Conservation (phyloP, 2,329 filamentous ascomycete species). For the Claviceps sp. region DNA sequence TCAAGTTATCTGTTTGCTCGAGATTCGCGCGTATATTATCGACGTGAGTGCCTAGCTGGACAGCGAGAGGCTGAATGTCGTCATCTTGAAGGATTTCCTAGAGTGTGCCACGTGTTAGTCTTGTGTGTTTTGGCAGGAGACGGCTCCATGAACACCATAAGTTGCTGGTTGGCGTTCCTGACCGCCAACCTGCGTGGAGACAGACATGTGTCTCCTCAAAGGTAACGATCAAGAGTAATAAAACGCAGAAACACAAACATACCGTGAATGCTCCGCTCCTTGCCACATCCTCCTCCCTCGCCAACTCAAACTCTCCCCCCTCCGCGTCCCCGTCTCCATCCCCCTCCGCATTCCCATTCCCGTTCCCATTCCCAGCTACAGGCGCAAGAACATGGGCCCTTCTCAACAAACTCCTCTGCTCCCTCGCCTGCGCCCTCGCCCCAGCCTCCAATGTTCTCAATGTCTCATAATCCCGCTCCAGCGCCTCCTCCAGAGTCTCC, state of each 20-base stretch:
- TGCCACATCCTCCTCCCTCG: neutral
- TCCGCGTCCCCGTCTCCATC: constrained; percentile 1
- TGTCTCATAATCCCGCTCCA: constrained; percentile 41
- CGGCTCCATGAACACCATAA: no score
- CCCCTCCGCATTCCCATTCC: constrained; percentile 3
- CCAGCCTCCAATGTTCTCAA: constrained; percentile 41
- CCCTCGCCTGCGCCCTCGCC: constrained; percentile 38
- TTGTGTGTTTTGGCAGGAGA: no score
- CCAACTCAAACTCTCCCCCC: neutral
- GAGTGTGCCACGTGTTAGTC: no score
- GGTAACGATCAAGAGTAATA: no score
- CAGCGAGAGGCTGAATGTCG: constrained; percentile 30
- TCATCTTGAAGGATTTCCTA: constrained; percentile 16
- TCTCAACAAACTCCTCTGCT: constrained; percentile 34
- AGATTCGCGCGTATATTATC: constrained; percentile 43
- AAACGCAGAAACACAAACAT: neutral
- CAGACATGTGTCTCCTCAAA: no score
- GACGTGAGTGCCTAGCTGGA: constrained; percentile 40
- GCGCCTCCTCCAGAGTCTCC: constrained; percentile 37
- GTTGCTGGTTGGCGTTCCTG: no score
- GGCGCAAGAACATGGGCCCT: constrained; percentile 39
- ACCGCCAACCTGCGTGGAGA: no score
- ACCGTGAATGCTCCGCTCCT: constrained; percentile 9
- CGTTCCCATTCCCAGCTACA: constrained; percentile 12
- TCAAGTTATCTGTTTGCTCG: constrained; percentile 37